phyloP scores from a whole-genome alignment of 2,329 filamentous ascomycete species.

The Pseudogymnoascus sp. region DNA sequence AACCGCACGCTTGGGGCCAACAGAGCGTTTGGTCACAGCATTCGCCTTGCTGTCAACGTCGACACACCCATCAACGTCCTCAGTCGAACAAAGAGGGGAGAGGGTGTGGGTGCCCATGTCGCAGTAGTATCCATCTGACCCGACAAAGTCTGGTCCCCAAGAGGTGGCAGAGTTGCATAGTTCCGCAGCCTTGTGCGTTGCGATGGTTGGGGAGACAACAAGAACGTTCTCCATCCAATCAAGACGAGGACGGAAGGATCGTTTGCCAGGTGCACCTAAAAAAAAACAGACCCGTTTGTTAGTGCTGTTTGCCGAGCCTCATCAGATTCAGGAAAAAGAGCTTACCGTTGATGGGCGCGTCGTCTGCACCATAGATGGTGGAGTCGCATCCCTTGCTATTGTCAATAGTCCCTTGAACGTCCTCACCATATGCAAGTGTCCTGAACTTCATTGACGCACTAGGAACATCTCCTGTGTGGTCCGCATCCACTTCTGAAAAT shows the following conservation, averaged over 20 bases:
- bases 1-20: not conserved
- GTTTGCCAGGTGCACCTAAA: not conserved
- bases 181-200: not conserved
- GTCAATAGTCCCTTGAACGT: not conserved
- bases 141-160: not conserved
- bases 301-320: not conserved
- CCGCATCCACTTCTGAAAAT: not conserved
- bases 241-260: not conserved
- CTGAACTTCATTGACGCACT: not conserved
- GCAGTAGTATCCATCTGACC: not conserved
- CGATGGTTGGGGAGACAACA: not conserved
- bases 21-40: not conserved
- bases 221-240: not conserved
- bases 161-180: not conserved
- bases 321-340: not conserved
- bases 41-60: not conserved
- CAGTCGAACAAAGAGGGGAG: not conserved
- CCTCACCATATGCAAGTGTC: not conserved
- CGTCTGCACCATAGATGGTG: not conserved
- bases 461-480: not conserved
- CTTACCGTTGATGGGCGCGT: not conserved
- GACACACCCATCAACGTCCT: not conserved
- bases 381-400: not conserved
- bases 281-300: not conserved
- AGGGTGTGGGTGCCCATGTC: not conserved